Base-by-base conservation (phyloP, 2,329 filamentous ascomycete species). In the Aspergillus ochraceus region DNA sequence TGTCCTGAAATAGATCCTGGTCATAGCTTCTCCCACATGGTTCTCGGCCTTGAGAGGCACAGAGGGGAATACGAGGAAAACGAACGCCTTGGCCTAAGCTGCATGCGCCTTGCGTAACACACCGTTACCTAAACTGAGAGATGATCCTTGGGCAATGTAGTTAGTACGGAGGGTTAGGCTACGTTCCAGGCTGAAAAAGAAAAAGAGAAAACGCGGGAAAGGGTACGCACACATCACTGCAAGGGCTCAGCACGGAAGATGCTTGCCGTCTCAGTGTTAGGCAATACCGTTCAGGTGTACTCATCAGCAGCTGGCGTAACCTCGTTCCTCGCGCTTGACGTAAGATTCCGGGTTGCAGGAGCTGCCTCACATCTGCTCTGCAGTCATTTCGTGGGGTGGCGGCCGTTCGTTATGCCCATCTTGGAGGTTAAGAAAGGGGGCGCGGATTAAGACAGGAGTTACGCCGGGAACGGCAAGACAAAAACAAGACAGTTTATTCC, bases 221-320 rank as follows among this genome's bases (percentile, higher is more conserved):
- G 9, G 45, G 45, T 22, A 47, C 20, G 45, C 22, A 47, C 45
- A 14, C 11, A 47, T 22, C 20, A 14, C 20, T 47, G 45, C 45
- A 47, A 47, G 19, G 45, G 45, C 22, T 24, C 12, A 12, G 19
- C 19, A 47, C 10, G 11, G 22, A 20, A n/a, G 45, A 47, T 24
- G 12, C 8, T 6, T n/a, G 14, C 36, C 36, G 17, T 17, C 20
- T 47, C 45, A 47, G 17, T 19, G 19, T 47, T 11, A 47, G 19
- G 10, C 45, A 22, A 30, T 49, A 24, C 24, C 26, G 14, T 26
- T 30, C 11, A 51, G 39, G 58, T 49, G 36, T 42, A 42, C 45
- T 63, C 59, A 61, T 61, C 56, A 55, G 60, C 58, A 57, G 60
- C 52, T 63, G 52, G 54, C 57, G 59, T 64, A 54, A 57, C 53